Conservation (phyloP, 2,329 filamentous ascomycete species). For the Acrocalymma vagum region DNA sequence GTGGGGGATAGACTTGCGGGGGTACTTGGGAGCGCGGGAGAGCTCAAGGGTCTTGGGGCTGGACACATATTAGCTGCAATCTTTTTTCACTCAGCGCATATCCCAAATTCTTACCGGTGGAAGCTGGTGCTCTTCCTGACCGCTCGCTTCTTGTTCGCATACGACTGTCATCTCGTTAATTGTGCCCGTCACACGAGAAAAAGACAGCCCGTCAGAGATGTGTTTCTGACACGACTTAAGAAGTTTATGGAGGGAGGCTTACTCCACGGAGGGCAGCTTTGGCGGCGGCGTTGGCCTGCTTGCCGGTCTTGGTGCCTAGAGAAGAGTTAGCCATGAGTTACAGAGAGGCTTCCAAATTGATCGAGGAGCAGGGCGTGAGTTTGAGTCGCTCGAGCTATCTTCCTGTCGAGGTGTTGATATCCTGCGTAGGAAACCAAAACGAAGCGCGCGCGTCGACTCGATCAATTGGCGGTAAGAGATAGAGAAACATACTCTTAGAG, state of each 20-base stretch:
- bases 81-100: too few species aligned
- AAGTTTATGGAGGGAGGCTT: constrained; percentile 60
- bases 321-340: constrained; percentile 32
- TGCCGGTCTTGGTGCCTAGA: constrained; percentile 68
- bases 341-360: constrained; percentile 16
- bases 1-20: constrained; percentile 92
- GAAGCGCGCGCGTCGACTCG: constrained; percentile 17
- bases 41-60: constrained; percentile 91
- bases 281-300: constrained; percentile 88
- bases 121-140: constrained; percentile 91
- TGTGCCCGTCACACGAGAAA: constrained; percentile 48
- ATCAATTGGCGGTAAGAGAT: constrained; percentile 14
- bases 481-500: constrained; percentile 44
- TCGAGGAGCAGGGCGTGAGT: constrained; percentile 21
- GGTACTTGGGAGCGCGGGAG: constrained; percentile 92
- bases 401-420: constrained; percentile 28
- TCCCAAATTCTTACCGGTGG: constrained; percentile 71
- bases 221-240: constrained; percentile 58
- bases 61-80: too few species aligned
- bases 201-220: constrained; percentile 62
- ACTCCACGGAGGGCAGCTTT: constrained; percentile 97
- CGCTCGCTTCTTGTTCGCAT: constrained; percentile 90
- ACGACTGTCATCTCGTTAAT: constrained; percentile 62
- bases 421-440: constrained; percentile 12
- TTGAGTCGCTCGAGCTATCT: too few species aligned